These are phyloP conservation scores for Ophiosphaerella herpotricha DNA, from an alignment of 2,329 filamentous ascomycete species.

Conservation along the genomic window DNA sequence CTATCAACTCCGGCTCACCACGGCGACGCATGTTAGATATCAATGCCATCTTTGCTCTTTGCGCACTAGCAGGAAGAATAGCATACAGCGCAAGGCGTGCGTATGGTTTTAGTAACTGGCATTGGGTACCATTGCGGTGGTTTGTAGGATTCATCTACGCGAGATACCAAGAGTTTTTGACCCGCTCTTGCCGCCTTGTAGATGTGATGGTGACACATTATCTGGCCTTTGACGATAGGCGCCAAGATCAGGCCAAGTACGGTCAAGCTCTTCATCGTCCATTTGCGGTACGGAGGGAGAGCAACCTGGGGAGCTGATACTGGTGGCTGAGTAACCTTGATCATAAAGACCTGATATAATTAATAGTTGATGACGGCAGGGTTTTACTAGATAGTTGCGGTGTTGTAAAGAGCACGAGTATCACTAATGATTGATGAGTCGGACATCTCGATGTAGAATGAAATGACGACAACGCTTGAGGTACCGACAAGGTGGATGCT, in stretches of 20 bases:
- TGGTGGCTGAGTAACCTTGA: not conserved
- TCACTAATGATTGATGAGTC: too few relatives aligned
- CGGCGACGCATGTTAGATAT: too few relatives aligned
- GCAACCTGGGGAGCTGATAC: not conserved
- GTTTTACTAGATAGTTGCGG: too few relatives aligned
- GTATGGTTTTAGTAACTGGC: not conserved
- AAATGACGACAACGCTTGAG: not conserved
- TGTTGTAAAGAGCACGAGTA: too few relatives aligned
- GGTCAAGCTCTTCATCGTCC: not conserved
- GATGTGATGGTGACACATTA: not conserved
- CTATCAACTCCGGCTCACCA: too few relatives aligned
- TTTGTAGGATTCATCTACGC: not conserved
- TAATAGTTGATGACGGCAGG: too few relatives aligned
- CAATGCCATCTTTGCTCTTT: too few relatives aligned
- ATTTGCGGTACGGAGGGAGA: not conserved
- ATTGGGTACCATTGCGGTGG: not conserved
- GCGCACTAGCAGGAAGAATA: not conserved
- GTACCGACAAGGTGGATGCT: not conserved
- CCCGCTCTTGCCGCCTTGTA: not conserved
- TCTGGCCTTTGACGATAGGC: not conserved
- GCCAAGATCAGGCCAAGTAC: constrained; percentile 9
- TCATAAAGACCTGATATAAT: too few relatives aligned
- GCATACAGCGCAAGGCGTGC: not conserved
- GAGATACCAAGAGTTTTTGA: not conserved
- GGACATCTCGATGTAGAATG: not conserved